Conservation (phyloP, 352 stramenopile species). For the Pythium phragmiticola region DNA sequence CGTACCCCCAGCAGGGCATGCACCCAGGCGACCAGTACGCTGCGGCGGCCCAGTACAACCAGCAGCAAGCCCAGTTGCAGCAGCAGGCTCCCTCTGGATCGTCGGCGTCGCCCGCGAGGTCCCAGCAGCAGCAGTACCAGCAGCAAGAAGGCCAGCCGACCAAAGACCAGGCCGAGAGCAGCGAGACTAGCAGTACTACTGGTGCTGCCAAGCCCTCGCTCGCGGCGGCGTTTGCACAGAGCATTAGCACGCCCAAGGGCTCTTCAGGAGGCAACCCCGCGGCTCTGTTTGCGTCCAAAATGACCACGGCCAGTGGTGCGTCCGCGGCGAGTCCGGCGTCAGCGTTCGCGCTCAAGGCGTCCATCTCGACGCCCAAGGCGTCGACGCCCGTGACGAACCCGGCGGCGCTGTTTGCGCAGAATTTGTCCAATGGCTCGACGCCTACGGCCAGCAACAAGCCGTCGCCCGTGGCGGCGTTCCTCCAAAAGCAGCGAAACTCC, state of each 20-base stretch:
- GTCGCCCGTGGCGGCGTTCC: conserved; percentile 9
- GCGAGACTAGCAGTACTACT: conserved; percentile 4
- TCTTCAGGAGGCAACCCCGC: conserved; percentile 45
- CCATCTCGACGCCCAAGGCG: conserved; percentile 20
- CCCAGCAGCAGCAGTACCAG: conserved; percentile 10
- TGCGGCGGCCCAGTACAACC: conserved; percentile 22
- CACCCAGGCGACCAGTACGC: conserved; percentile 25
- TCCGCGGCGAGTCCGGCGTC: conserved; percentile 16
- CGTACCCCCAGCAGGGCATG: conserved; percentile 19
- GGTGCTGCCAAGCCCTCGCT: conserved; percentile 22
- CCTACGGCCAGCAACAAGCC: conserved; percentile 2
- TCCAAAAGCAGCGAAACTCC: conserved; percentile 13
- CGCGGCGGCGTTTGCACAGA: conserved; percentile 42
- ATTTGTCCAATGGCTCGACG: conserved; percentile 15
- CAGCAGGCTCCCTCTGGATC: not conserved
- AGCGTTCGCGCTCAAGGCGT: conserved; percentile 56
- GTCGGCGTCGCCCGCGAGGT: not conserved
- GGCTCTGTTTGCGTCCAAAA: conserved; percentile 45
- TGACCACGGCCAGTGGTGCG: not conserved
- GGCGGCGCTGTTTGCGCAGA: conserved; percentile 47
- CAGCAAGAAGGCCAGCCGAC: conserved; percentile 27
- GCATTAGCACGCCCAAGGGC: conserved; percentile 31
- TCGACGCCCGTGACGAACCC: conserved; percentile 39
- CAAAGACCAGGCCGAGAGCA: conserved; percentile 21
- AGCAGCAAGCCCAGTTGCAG: conserved; percentile 22